Evolutionary conservation across 2,329 filamentous ascomycete genomes (phyloP), one percentile per base, ranked within the genome.

Genomic region (Aspergillus luchuensis): DNA sequence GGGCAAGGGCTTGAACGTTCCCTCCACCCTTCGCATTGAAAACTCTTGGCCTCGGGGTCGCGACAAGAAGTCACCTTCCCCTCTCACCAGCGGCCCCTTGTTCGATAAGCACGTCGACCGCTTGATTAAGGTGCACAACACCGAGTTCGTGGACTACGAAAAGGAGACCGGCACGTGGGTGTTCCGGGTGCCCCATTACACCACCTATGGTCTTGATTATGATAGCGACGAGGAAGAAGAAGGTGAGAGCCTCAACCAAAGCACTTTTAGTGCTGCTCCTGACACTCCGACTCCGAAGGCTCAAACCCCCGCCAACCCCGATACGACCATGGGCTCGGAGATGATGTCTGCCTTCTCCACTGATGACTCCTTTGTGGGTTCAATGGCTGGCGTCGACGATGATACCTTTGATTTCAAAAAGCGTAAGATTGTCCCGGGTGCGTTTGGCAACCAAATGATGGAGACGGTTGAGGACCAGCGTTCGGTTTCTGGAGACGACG

Each of bases 161-260:
- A 81, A 83, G 59, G 83, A 91, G 1, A 92, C 88, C 56, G 95
- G 94, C 56, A 85, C 91, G 50, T 99, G 96, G 96, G 86, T 86
- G 13, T 99, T 99, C 80, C 87, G 83, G 8, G 95, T 99, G n/a
- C 88, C 94, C 71, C 95, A 99, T 76, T 99, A 96, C 76, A 98
- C 94, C 1, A 97, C 92, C 1, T 99, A 99, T 72, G 93, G 91
- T 43, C 83, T 98, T 57, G 90, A 94, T 65, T 91, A 91, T 56
- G 91, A 92, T 48, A 89, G 91, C 28, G 89, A 91, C 54, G 87
- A 86, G 7, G 83, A 89, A 50, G 82, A 82, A 7, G 86, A 86
- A 68, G 81, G 82, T 63, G 78, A 81, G 78, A 72, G 75, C 79
- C 71, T 79, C 79, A 78, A 78, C 59, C 79, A 82, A 71, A 84